Base-by-base conservation (phyloP, 148 eudicot genomes). In the Pharnaceum exiguum region DNA sequence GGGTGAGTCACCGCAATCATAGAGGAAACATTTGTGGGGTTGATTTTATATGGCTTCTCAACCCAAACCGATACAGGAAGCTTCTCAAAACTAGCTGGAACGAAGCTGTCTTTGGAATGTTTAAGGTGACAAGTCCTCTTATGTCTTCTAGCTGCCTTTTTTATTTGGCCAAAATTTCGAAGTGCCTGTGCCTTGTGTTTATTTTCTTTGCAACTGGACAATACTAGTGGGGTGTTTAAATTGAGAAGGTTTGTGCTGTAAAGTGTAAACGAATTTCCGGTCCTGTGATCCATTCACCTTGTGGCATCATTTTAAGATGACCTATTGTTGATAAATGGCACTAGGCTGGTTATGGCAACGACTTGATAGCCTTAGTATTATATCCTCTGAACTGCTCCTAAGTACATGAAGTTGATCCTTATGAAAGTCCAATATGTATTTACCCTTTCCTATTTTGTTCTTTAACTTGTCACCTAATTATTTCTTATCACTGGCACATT, bases 1-100 rank as follows among this genome's bases (percentile, higher is more conserved):
- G 99, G 99, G 82, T 94, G 48, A 89, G 96, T 78, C 99, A 94
- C 66, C 96, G 95, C 38, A 94, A 94, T 74, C 99, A 94, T 64
- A 78, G 87, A 35, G 99, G 99, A 23, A 89, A 94, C 57, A 82
- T 94, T 36, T 89, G 96, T 55, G 99, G 99, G 47, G 99, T 94
- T 35, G 99, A 94, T 70, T 94, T 94, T 64, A 94, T 94, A 76
- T 94, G 99, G 99, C 95, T 94, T 78, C 95, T 89, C 42, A 94
- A 94, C 69, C 99, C 99, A 46, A 89, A 84, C 62, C 79, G 78
- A 71, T 76, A 79, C 63, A 65, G 93, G 49, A 89, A 89, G 72
- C 73, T 84, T 58, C 93, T 89, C 19, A 82, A 82, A 75, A 81
- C 86, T 57, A 86, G 91, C 72, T 94, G 99, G 99, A 86, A 82